A percentile compares a stretch with the other conserved stretches of the same genome.
Evolutionary conservation across 2,329 filamentous ascomycete genomes (phyloP).

Genomic region (Trichoderma sp.): DNA sequence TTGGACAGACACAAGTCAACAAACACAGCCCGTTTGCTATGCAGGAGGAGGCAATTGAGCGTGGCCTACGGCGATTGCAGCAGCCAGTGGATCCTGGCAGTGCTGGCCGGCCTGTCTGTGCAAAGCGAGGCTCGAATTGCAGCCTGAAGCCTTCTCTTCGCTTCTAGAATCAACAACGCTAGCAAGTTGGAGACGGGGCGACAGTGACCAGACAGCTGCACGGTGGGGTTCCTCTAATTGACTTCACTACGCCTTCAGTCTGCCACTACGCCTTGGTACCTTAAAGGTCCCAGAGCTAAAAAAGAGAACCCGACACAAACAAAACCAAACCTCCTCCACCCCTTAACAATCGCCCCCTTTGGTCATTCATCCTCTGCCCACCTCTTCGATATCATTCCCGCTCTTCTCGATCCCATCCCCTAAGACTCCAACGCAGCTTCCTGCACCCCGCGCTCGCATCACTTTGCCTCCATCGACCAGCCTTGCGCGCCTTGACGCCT

Average conservation of each 20-base stretch:
- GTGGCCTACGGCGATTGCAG: neutral
- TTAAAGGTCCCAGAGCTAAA: constrained; percentile 21
- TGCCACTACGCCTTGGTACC: constrained; percentile 21
- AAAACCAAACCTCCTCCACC: constrained; percentile 25
- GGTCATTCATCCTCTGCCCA: neutral
- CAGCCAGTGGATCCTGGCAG: neutral
- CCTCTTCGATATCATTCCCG: neutral
- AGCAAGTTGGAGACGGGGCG: neutral
- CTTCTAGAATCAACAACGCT: constrained; percentile 21
- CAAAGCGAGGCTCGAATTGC: constrained; percentile 8
- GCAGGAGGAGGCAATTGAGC: neutral
- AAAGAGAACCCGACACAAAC: constrained; percentile 23
- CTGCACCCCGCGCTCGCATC: constrained; percentile 18
- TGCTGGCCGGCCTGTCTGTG: neutral
- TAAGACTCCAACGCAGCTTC: neutral
- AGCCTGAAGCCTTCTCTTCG: constrained; percentile 23
- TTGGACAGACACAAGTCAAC: neutral
- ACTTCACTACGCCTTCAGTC: constrained; percentile 25
- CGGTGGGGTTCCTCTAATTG: constrained; percentile 24
- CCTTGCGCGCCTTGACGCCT: constrained; percentile 6
- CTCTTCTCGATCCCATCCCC: neutral
- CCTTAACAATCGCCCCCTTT: neutral
- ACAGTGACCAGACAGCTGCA: constrained; percentile 15
- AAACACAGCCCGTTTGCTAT: constrained; percentile 1
- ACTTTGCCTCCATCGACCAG: neutral